A percentile compares a stretch with the other conserved stretches of the same genome.
phyloP scores from a whole-genome alignment of 495 filamentous ascomycete genomes.

The Margaritispora aquatica region DNA sequence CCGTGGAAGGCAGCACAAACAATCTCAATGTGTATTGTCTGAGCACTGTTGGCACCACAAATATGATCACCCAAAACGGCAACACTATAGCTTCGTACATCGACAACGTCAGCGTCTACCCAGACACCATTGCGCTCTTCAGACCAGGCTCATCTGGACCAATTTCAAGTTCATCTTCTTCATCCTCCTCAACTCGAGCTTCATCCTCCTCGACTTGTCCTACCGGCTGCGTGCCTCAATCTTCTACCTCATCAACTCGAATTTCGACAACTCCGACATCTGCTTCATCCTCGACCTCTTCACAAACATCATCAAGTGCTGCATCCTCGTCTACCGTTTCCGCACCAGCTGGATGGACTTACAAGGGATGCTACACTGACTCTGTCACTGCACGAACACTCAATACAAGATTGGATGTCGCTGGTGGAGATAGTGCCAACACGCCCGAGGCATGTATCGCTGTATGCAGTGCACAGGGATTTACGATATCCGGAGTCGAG shows the following conservation, averaged over 20 bases:
- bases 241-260: too few relatives aligned
- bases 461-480: slow-evolving; percentile 35
- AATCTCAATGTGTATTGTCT: slow-evolving; percentile 48
- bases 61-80: slow-evolving; percentile 31
- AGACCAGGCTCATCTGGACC: slow-evolving; percentile 24
- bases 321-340: not conserved
- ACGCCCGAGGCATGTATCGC: slow-evolving; percentile 32
- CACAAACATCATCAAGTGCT: too few relatives aligned
- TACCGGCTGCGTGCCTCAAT: too few relatives aligned
- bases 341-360: slow-evolving; percentile 1
- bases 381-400: slow-evolving; percentile 12
- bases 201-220: too few relatives aligned
- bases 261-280: not conserved
- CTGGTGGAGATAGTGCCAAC: slow-evolving; percentile 19
- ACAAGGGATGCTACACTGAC: slow-evolving; percentile 13
- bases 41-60: slow-evolving; percentile 44
- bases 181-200: not conserved
- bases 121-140: slow-evolving; percentile 37
- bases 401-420: not conserved
- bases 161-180: not conserved
- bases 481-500: slow-evolving; percentile 42
- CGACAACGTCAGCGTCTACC: slow-evolving; percentile 42
- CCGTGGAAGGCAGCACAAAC: slow-evolving; percentile 32
- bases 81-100: slow-evolving; percentile 18
- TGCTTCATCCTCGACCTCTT: too few relatives aligned